Percentiles rank a stretch among this genome's conserved stretches.
phyloP scores from a whole-genome alignment of 1,139 yeast species.

The Suhomyces taliae region DNA sequence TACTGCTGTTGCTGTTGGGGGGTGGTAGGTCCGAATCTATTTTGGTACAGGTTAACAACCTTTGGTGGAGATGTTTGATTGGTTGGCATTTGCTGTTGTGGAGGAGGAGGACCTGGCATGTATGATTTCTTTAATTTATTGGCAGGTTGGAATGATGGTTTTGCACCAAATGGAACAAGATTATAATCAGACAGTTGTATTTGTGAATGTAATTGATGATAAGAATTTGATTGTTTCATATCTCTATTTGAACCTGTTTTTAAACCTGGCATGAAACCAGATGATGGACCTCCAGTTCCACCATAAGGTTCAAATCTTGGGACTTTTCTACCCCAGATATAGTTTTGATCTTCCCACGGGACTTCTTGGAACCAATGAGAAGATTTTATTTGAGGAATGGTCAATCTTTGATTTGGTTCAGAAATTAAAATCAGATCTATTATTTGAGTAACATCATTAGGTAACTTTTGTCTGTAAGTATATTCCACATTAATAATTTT shows the following conservation, averaged over 20 bases:
- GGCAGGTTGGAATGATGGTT: constrained; percentile 35
- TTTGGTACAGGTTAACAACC: constrained; percentile 2
- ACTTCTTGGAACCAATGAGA: constrained; percentile 42
- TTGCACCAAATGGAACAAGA: constrained; percentile 31
- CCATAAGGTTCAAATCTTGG: constrained; percentile 55
- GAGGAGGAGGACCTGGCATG: constrained; percentile 5
- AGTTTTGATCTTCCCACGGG: constrained; percentile 43
- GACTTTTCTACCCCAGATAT: constrained; percentile 47
- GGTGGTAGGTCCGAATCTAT: constrained; percentile 1
- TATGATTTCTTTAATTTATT: constrained; percentile 29
- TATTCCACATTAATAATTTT: constrained; percentile 84
- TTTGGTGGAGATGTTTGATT: constrained; percentile 8
- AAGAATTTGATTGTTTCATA: constrained; percentile 39
- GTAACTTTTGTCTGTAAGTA: constrained; percentile 74
- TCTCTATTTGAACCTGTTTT: constrained; percentile 42
- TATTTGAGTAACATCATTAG: constrained; percentile 59
- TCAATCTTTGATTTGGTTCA: constrained; percentile 34
- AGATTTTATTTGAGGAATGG: constrained; percentile 37
- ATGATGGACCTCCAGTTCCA: constrained; percentile 14
- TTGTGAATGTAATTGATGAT: constrained; percentile 45
- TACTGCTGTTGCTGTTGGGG: constrained; percentile 9
- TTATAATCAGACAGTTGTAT: constrained; percentile 39
- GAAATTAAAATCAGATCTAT: constrained; percentile 66
- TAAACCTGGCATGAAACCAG: constrained; percentile 35
- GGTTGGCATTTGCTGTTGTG: constrained; percentile 2